A percentile compares a stretch with the other conserved stretches of the same genome.
phyloP scores from a whole-genome alignment of 345 rosid genomes.

The Citrus unshiu region DNA sequence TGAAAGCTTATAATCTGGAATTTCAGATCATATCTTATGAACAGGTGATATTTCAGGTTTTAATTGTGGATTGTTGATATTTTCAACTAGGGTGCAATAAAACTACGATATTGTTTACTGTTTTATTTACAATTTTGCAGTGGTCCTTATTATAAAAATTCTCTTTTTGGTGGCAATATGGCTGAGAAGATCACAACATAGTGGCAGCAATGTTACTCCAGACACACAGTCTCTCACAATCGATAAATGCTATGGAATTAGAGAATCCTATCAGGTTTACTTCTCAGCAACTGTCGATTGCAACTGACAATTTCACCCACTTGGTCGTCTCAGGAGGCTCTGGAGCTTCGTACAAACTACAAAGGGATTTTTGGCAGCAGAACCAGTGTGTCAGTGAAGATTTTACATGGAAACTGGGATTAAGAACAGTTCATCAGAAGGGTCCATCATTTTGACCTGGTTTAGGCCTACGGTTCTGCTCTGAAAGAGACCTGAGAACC shows the following conservation, averaged over 20 bases:
- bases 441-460: conserved; percentile 30
- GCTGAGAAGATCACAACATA: neutral
- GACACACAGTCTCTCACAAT: neutral
- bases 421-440: conserved; percentile 41
- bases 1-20: too few relatives aligned
- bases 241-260: conserved; percentile 11
- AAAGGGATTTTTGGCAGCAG: conserved; percentile 14
- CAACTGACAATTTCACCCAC: conserved; percentile 12
- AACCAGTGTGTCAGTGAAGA: conserved; percentile 20
- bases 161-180: neutral
- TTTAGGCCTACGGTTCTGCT: conserved; percentile 42
- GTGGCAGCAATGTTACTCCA: neutral
- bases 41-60: too few relatives aligned
- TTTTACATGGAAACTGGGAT: conserved; percentile 10
- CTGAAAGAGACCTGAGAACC: conserved; percentile 18
- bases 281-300: conserved; percentile 11
- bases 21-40: too few relatives aligned
- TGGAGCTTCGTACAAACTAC: neutral
- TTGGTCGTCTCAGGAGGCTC: conserved; percentile 12
- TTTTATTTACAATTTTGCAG: neutral
- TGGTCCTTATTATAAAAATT: neutral
- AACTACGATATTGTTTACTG: neutral
- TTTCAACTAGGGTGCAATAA: too few relatives aligned
- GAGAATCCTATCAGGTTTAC: conserved; percentile 18
- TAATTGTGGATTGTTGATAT: too few relatives aligned